phyloP scores from a whole-genome alignment of 148 eudicot species.

The Rheum nobile region DNA sequence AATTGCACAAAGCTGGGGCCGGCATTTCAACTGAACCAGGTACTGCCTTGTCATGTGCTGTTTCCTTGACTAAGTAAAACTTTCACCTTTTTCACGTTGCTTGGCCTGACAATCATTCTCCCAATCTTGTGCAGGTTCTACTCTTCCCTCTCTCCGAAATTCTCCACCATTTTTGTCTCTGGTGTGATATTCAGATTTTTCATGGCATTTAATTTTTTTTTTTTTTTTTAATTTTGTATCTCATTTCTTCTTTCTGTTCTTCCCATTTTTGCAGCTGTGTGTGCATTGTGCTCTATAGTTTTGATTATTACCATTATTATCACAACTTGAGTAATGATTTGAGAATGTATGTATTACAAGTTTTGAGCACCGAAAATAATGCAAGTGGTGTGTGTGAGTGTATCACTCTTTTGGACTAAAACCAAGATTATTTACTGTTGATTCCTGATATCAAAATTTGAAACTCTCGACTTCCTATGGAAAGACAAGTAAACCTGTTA shows the following conservation, averaged over 20 bases:
- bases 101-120: neutral
- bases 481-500: too few species aligned
- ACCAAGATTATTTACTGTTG: too few species aligned
- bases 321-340: neutral
- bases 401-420: too few species aligned
- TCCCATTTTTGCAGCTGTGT: neutral
- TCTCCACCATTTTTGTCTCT: conserved; percentile 8
- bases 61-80: neutral
- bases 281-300: neutral
- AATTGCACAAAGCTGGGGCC: neutral
- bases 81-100: neutral
- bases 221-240: neutral
- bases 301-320: neutral
- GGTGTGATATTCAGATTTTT: neutral
- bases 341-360: neutral
- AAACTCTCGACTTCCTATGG: too few species aligned
- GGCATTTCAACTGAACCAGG: neutral
- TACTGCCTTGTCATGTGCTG: neutral
- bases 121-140: neutral
- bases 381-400: neutral
- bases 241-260: neutral
- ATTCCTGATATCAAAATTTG: too few species aligned
- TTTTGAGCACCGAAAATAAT: neutral
- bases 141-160: neutral
- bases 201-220: neutral